phyloP scores from a whole-genome alignment of 140 eudicot genomes.

The Oenanthe javanica region DNA sequence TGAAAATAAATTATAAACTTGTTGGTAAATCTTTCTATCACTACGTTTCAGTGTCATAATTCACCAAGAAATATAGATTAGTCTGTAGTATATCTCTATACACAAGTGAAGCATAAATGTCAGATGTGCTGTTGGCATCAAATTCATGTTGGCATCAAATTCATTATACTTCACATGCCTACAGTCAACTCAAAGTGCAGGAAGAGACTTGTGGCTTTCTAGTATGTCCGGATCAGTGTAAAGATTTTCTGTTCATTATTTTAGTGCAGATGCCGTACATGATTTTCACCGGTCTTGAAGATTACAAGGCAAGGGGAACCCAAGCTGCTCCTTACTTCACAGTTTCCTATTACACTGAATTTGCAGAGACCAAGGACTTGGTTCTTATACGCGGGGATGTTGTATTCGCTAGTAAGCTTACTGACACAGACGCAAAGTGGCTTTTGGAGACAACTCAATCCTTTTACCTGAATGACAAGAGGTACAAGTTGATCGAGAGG shows the following conservation, averaged over 20 bases:
- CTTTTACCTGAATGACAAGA: slow-evolving; percentile 67
- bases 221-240: background rate
- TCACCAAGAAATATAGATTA: background rate
- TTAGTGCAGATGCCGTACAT: slow-evolving; percentile 86
- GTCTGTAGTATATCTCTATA: background rate
- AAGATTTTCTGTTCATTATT: background rate
- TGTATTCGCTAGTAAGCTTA: slow-evolving; percentile 78
- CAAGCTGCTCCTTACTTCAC: slow-evolving; percentile 91
- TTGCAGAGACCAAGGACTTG: slow-evolving; percentile 73
- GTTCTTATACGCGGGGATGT: slow-evolving; percentile 79
- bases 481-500: slow-evolving; percentile 74
- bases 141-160: too few relatives aligned
- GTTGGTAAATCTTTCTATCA: background rate
- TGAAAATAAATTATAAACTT: background rate
- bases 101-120: slow-evolving; percentile 1
- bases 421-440: slow-evolving; percentile 67
- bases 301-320: slow-evolving; percentile 95
- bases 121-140: too few relatives aligned
- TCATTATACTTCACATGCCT: background rate
- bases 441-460: slow-evolving; percentile 72
- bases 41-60: background rate
- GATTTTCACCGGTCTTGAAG: slow-evolving; percentile 92
- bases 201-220: background rate
- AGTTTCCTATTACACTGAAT: slow-evolving; percentile 74
- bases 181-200: background rate